These are phyloP conservation scores for Agroathelia rolfsii DNA, from an alignment of 1,284 basidiomycete genomes.

Conservation along the genomic window DNA sequence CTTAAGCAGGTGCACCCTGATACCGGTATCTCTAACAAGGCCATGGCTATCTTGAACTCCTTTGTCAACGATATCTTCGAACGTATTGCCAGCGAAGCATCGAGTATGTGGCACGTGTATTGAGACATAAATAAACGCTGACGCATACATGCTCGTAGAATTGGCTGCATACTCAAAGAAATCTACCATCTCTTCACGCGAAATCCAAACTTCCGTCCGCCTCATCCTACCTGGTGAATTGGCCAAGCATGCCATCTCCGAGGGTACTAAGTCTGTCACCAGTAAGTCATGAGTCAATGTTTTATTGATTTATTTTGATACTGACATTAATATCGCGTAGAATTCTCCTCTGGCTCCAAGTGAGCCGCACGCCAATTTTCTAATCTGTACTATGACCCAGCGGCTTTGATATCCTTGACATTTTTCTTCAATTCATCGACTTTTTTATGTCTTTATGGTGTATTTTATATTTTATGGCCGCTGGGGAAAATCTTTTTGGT, in stretches of 20 bases:
- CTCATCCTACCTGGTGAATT: slow-evolving; percentile 86
- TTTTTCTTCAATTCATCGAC: too few species aligned
- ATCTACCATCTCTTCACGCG: slow-evolving; percentile 88
- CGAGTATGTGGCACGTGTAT: slow-evolving; percentile 39
- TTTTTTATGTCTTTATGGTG: too few species aligned
- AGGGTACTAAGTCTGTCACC: slow-evolving; percentile 58
- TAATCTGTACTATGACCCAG: too few species aligned
- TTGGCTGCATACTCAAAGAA: slow-evolving; percentile 90
- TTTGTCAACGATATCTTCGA: slow-evolving; percentile 93
- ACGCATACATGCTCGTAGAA: slow-evolving; percentile 33
- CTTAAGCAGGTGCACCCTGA: slow-evolving; percentile 93
- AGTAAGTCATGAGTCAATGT: slow-evolving; percentile 16
- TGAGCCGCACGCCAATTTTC: too few species aligned
- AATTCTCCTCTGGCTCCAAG: neutral
- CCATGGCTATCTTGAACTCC: slow-evolving; percentile 90
- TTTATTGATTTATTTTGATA: neutral
- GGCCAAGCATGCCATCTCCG: slow-evolving; percentile 74
- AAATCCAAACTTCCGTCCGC: slow-evolving; percentile 87
- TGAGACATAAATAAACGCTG: too few species aligned
- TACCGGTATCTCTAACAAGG: slow-evolving; percentile 96
- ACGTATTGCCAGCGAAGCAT: slow-evolving; percentile 84
- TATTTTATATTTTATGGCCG: too few species aligned
- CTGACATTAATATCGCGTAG: neutral
- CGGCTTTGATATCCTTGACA: too few species aligned
- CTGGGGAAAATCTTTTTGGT: too few species aligned